Conservation (phyloP, 805 yeast genomes). For the Cyberlindnera saturnus region DNA sequence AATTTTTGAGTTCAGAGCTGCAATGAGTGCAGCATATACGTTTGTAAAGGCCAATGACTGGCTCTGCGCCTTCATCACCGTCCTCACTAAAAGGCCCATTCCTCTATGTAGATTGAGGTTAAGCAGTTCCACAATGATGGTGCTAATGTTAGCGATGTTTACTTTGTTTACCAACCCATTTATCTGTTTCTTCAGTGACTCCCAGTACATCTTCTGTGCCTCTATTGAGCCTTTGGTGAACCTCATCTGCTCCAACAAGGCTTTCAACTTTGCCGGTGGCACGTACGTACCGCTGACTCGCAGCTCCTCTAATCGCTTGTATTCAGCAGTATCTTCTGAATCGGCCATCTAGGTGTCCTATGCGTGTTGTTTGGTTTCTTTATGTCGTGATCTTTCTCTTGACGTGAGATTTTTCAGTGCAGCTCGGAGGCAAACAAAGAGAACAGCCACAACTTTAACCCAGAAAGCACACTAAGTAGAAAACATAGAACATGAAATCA, state of each 20-base stretch:
- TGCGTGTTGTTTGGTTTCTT: no score
- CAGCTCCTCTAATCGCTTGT: slow-evolving; percentile 30
- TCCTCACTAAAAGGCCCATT: slow-evolving; percentile 51
- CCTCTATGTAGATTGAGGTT: slow-evolving; percentile 55
- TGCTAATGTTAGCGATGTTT: slow-evolving; percentile 40
- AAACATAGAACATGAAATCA: slow-evolving; percentile 5
- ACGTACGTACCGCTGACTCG: slow-evolving; percentile 43
- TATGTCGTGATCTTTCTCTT: no score
- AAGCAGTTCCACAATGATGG: slow-evolving; percentile 44
- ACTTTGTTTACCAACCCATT: slow-evolving; percentile 43
- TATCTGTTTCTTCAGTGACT: slow-evolving; percentile 38
- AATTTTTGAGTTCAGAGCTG: slow-evolving; percentile 57
- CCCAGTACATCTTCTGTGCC: slow-evolving; percentile 55
- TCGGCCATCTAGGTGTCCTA: background rate
- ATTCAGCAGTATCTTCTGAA: slow-evolving; percentile 24
- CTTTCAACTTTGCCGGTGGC: slow-evolving; percentile 47
- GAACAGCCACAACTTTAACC: background rate
- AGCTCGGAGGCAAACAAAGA: no score
- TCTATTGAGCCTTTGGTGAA: slow-evolving; percentile 29
- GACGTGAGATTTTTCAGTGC: no score
- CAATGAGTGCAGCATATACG: slow-evolving; percentile 50
- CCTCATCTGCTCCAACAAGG: slow-evolving; percentile 32
- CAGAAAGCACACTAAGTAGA: no score
- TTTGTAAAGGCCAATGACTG: slow-evolving; percentile 36
- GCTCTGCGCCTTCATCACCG: slow-evolving; percentile 49